Conservation (phyloP, 2,329 filamentous ascomycete genomes). For the Grosmannia penicillata region DNA sequence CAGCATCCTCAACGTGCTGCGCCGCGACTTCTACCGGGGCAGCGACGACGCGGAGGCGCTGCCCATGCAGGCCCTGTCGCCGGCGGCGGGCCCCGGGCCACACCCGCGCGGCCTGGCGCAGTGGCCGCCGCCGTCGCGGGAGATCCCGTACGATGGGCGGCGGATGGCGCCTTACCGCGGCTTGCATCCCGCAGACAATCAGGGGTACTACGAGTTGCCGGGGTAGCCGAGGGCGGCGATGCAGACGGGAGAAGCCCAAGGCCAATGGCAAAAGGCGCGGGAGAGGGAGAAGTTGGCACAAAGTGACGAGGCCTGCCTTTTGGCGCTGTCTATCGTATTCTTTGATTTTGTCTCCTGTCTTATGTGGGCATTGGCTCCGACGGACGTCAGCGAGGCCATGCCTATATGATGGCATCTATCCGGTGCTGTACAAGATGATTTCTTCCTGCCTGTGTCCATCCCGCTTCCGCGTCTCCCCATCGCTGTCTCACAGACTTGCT, state of each 20-base stretch:
- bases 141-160: conserved; percentile 11
- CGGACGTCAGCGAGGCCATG: too few species aligned
- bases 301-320: neutral
- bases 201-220: conserved; percentile 7
- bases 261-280: neutral
- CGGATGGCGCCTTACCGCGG: conserved; percentile 8
- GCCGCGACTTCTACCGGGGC: conserved; percentile 2
- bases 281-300: neutral
- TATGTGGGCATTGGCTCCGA: too few species aligned
- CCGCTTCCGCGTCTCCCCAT: too few species aligned
- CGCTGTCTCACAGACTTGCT: too few species aligned
- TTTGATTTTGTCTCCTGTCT: too few species aligned
- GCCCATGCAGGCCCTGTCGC: conserved; percentile 9
- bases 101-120: neutral
- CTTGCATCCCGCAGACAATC: conserved; percentile 4
- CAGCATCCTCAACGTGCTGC: neutral
- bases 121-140: neutral
- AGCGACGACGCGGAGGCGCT: conserved; percentile 5
- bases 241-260: neutral
- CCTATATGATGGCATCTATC: too few species aligned
- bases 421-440: too few species aligned
- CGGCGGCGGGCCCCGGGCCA: conserved; percentile 2
- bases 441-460: too few species aligned
- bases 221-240: too few species aligned
- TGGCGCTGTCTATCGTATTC: too few species aligned